These are phyloP conservation scores for Trifolium dubium DNA, from an alignment of 306 rosid species.

Conservation along the genomic window DNA sequence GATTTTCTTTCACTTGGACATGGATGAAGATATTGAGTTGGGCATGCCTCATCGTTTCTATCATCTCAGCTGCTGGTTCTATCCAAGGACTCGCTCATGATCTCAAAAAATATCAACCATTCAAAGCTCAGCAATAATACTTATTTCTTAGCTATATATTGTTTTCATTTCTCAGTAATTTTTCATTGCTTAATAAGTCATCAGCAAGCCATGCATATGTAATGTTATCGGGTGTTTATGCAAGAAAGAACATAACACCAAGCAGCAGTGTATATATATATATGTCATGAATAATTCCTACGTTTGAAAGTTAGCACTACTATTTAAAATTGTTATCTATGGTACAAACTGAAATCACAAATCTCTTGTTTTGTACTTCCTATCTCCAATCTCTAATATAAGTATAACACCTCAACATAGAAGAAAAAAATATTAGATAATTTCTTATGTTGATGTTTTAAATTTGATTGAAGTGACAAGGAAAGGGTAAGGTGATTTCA, in stretches of 20 bases:
- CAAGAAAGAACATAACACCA: constrained; percentile 26
- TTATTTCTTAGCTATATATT: constrained; percentile 12
- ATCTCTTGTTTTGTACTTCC: not conserved
- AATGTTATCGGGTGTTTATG: constrained; percentile 42
- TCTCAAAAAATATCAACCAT: constrained; percentile 83
- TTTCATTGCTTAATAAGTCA: constrained; percentile 21
- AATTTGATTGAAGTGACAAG: not conserved
- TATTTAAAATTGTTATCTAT: constrained; percentile 24
- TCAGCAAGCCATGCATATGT: constrained; percentile 40
- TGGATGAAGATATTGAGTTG: constrained; percentile 88
- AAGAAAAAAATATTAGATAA: not conserved
- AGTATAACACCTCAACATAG: not conserved
- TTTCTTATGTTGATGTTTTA: not conserved
- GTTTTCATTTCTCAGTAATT: constrained; percentile 25
- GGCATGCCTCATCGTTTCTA: constrained; percentile 76
- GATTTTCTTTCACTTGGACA: constrained; percentile 76
- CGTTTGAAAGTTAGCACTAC: constrained; percentile 31
- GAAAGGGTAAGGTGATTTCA: not conserved
- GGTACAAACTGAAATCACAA: constrained; percentile 1
- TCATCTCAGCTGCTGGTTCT: constrained; percentile 84
- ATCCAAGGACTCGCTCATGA: constrained; percentile 73
- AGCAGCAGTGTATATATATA: constrained; percentile 35
- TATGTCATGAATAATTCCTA: constrained; percentile 32
- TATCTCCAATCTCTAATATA: not conserved
- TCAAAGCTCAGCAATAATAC: constrained; percentile 58